Evolutionary conservation across 2,329 filamentous ascomycete species (phyloP), one percentile per base, ranked within the genome.

Genomic region (Colletotrichum incanum): DNA sequence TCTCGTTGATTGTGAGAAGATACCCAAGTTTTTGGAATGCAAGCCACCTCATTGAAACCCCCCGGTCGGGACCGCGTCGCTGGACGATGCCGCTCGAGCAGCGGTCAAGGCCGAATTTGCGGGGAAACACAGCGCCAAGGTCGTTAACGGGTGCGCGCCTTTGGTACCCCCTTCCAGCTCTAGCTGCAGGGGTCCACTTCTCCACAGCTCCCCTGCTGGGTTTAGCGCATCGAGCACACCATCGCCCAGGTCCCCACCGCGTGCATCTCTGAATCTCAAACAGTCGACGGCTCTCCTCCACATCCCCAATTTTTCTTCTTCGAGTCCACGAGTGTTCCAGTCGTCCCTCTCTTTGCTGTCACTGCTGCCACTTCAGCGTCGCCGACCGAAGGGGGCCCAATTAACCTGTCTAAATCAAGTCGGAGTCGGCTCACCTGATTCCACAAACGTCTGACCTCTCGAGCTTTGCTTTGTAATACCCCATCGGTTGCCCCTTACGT

Each of bases 41-140:
- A 55, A 3, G 37, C 23, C 55, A 11, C 37, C 9, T 23, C 39
- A 34, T 59, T 20, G 23, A 37, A 47, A 39, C 37, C 43, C 37
- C 37, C 31, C 26, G 60, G 52, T 49, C 63, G 11, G 54, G 64
- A 71, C 63, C 68, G 41, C 23, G n/a, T 55, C 20, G 56, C 55
- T 71, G 67, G 55, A 50, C 62, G 65, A 47, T 58, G 64, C 61
- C 50, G 61, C 45, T 43, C 61, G 16, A 54, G 20, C 63, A 56
- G 67, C 67, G 67, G 67, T 66, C 67, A 71, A 67, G 54, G 39
- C 63, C 63, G 68, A 59, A 71, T 62, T 67, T 71, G 63, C 63
- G 68, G 68, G 68, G 68, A 67, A 67, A 67, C 31, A 50, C 55
- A 49, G 58, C 43, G 68, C 68, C 52, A 72, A 72, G 65, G 41